Base-by-base conservation (phyloP, 768 basidiomycete species). In the Auricularia sp. region DNA sequence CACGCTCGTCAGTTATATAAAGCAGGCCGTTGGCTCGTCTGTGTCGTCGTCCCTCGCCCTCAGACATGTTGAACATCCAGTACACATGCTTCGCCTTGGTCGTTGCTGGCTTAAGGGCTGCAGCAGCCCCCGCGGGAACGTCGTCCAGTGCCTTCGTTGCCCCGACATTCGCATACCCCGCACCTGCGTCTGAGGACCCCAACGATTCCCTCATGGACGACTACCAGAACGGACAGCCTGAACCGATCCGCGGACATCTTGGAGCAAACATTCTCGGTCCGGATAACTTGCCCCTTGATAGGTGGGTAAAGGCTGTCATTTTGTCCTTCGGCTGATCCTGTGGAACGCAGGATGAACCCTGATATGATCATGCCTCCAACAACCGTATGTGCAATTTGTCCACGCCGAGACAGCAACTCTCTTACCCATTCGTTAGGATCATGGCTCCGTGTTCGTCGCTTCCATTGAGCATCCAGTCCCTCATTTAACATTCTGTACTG, bases 281-380 rank as follows among this genome's bases (percentile, higher is more conserved):
- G 0, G 75, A 85, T 63, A 85, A 88, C 68, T 65, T 80, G 3
- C 79, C 80, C 3, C 43, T 87, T n/a, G 79, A 84, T 61, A 62
- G 79, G 34, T 60, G 56, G 18, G 61, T 29, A 63, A 51, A 5
- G 18, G 11, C 6, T 18, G 3, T 16, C 23, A 39, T 58, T 23
- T 21, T 63, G 10, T 21, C 8, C 12, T 58, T 62, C 34, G 56
- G 14, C 21, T 29, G 44, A 29, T 12, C 10, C 8, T 29, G 12
- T 16, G 62, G 65, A 47, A 76, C 88, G 71, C 85, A 87, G 62
- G 76, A 84, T 8, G 83, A 88, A 61, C 62, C 77, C 3, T 67
- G 88, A 0, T 83, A 83, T 10, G 84, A 85, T 54, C 87, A 87
- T 3, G 80, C 78, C 5, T 87, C 88, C 0, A 87, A 89, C 68